Base-by-base conservation (phyloP, 805 yeast genomes). In the Kazachstania bromeliacearum region DNA sequence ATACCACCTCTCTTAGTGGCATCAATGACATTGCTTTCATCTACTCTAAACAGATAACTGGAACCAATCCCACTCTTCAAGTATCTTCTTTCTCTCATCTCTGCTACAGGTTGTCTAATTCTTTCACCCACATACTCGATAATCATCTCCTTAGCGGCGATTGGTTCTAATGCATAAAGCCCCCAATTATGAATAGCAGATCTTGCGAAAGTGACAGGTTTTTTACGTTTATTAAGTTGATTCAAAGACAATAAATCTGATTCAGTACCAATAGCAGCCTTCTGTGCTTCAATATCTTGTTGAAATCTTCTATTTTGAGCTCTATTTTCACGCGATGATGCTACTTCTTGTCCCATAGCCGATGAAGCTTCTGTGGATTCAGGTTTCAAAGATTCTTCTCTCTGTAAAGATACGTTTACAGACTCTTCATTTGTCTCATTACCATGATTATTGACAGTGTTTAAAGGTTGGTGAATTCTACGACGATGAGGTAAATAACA, bases 171-270 rank as follows among this genome's bases (percentile, higher is more conserved):
- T 0, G 99, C 98, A 60, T 87, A 92, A 27, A 92, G 63, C 0
- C 99, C 99, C 98, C 98, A 92, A 53, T 89, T 85, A 58, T 92
- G 98, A 51, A 92, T 92, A 0, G 96, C 94, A 2, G 96, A 87
- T 36, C 97, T 69, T 0, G 96, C 96, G 67, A 88, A 88, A n/a
- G 92, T 80, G 7, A 89, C 96, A 0, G 95, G 95, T 52, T 89
- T 89, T 58, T 81, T 84, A 44, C 96, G 72, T 53, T 85, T 87
- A 45, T 85, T 83, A 48, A 89, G 70, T 44, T 89, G 94, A 55
- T 88, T 89, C 61, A 85, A 70, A 30, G 84, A 79, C 46, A 88
- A 63, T 5, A 84, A 71, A 50, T 85, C 96, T 1, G 83, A 77
- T 48, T 84, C 94, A 2, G 85, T 69, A 28, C 92, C 92, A 47